phyloP scores from a whole-genome alignment of 306 rosid genomes.

The Betula pendula region DNA sequence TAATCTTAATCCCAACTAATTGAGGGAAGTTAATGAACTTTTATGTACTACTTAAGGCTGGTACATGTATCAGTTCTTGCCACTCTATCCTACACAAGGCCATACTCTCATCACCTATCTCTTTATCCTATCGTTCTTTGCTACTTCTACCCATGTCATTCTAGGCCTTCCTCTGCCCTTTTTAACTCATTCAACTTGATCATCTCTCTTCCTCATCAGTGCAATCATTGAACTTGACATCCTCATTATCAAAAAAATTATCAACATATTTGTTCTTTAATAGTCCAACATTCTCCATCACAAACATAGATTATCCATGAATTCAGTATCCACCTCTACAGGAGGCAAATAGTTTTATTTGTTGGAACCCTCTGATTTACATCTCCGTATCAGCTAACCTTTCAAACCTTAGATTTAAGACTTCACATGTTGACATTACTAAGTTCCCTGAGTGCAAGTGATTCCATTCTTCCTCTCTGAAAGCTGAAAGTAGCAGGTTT shows the following conservation, averaged over 20 bases:
- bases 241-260: background rate
- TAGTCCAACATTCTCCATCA: background rate
- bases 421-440: background rate
- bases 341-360: too few relatives aligned
- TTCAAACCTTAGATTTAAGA: background rate
- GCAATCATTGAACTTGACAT: background rate
- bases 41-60: background rate
- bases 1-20: background rate
- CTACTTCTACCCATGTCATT: background rate
- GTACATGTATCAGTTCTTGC: background rate
- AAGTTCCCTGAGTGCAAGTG: background rate
- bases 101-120: too few relatives aligned
- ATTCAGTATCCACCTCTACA: too few relatives aligned
- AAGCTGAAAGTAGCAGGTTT: background rate
- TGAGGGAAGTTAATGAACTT: background rate
- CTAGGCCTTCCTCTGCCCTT: background rate
- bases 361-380: background rate
- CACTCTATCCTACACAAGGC: too few relatives aligned
- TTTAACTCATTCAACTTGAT: background rate
- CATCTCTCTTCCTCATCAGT: background rate
- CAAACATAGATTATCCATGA: background rate
- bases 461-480: background rate
- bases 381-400: background rate
- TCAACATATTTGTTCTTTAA: background rate
- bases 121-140: background rate